Conservation (phyloP, 2,329 filamentous ascomycete genomes). For the Pseudogymnoascus sp. region DNA sequence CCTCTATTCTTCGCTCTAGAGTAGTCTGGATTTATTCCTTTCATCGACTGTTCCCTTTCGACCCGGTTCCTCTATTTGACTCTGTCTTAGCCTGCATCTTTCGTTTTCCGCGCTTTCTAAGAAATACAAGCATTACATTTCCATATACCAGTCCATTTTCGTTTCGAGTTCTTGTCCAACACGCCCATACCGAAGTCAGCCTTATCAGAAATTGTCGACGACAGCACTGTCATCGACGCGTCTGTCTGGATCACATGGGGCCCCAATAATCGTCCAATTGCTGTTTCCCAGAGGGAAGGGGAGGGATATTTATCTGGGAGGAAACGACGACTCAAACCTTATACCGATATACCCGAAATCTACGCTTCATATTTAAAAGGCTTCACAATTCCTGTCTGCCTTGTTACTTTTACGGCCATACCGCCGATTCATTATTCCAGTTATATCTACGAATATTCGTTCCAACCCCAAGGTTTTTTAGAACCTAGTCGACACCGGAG, state of each 20-base stretch:
- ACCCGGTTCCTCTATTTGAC: not conserved
- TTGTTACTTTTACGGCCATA: not conserved
- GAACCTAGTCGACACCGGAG: not conserved
- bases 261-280: conserved; percentile 7
- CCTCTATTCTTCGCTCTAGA: not conserved
- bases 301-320: conserved; percentile 2
- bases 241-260: conserved; percentile 12
- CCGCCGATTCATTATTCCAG: conserved; percentile 2
- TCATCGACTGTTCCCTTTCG: not conserved
- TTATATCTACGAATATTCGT: conserved; percentile 2
- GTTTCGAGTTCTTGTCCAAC: not conserved
- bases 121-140: not conserved
- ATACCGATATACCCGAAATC: conserved; percentile 12
- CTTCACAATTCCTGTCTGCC: not conserved
- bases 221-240: conserved; percentile 26
- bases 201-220: conserved; percentile 17
- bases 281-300: conserved; percentile 1
- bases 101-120: not conserved
- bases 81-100: conserved; percentile 6
- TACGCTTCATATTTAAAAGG: conserved; percentile 9
- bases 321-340: conserved; percentile 6
- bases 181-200: not conserved
- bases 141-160: not conserved
- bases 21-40: not conserved
- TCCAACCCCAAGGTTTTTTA: conserved; percentile 2